These are phyloP conservation scores for Lactarius tabidus DNA, from an alignment of 768 basidiomycete species.

Conservation along the genomic window DNA sequence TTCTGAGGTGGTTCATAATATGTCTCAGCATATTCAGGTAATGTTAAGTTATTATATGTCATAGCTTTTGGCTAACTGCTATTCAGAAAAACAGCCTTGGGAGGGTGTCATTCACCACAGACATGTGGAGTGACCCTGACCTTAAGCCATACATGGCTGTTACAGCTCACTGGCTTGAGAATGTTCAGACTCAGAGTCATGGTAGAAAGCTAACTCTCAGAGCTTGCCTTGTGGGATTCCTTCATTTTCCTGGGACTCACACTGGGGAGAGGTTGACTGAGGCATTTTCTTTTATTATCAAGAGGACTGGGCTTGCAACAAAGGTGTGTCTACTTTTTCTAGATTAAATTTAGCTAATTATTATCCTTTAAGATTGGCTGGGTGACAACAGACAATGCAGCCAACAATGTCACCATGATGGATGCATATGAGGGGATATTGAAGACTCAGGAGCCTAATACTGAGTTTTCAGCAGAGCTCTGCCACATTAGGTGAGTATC, in stretches of 20 bases:
- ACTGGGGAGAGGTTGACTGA: not conserved
- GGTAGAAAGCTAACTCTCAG: not conserved
- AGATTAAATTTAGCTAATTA: not conserved
- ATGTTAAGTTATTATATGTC: not conserved
- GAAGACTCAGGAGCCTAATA: not conserved
- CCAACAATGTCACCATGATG: not conserved
- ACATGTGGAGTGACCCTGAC: not conserved
- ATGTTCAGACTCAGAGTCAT: too few relatives aligned
- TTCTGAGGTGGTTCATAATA: not conserved
- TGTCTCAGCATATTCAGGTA: not conserved
- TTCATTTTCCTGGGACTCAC: not conserved
- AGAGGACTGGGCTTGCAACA: not conserved
- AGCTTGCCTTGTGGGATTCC: not conserved
- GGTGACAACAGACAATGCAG: constrained; percentile 3
- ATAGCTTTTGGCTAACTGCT: not conserved
- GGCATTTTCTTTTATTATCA: not conserved
- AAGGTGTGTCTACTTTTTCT: not conserved
- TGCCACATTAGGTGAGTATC: not conserved
- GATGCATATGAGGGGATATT: not conserved
- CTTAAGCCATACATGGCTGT: constrained; percentile 1
- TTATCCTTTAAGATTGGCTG: not conserved
- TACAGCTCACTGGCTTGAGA: constrained; percentile 7
- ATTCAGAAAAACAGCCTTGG: not conserved
- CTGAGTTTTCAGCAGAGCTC: not conserved
- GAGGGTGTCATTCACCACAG: constrained; percentile 7